Conservation (phyloP, 106 monocot species). For the Platanthera zijinensis region DNA sequence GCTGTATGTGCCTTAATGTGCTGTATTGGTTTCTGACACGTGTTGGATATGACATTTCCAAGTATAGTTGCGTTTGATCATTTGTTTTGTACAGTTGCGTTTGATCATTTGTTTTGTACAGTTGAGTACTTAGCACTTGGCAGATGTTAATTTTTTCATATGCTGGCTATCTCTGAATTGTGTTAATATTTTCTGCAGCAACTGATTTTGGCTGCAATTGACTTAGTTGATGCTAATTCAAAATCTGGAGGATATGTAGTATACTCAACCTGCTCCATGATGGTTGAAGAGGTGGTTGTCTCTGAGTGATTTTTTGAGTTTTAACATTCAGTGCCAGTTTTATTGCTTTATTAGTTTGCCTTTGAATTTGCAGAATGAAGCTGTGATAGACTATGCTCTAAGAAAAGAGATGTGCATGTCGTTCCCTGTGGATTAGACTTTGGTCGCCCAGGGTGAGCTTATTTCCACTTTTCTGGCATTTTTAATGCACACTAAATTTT, state of each 20-base stretch:
- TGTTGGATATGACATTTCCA: too few relatives aligned
- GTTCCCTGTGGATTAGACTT: slow-evolving; percentile 95
- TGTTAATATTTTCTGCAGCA: slow-evolving; percentile 43
- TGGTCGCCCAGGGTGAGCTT: slow-evolving; percentile 77
- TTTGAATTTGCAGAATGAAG: slow-evolving; percentile 68
- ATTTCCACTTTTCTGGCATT: not conserved
- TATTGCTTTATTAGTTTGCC: not conserved
- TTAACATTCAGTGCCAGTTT: not conserved
- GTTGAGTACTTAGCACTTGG: not conserved
- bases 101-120: not conserved
- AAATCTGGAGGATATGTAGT: slow-evolving; percentile 93
- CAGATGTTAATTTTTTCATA: not conserved
- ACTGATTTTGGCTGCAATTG: slow-evolving; percentile 92
- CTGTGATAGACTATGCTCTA: slow-evolving; percentile 88
- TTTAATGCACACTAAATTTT: not conserved
- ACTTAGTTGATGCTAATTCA: slow-evolving; percentile 93
- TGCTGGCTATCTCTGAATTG: not conserved
- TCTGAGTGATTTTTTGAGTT: not conserved
- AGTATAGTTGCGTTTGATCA: too few relatives aligned
- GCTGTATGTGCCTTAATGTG: too few relatives aligned
- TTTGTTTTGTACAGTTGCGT: too few relatives aligned
- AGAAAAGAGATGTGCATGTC: slow-evolving; percentile 83
- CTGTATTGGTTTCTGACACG: too few relatives aligned
- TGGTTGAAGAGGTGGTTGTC: slow-evolving; percentile 68
- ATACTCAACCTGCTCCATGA: slow-evolving; percentile 94